Evolutionary conservation across 1,139 yeast species (phyloP).

Genomic region (Taphrina communis): DNA sequence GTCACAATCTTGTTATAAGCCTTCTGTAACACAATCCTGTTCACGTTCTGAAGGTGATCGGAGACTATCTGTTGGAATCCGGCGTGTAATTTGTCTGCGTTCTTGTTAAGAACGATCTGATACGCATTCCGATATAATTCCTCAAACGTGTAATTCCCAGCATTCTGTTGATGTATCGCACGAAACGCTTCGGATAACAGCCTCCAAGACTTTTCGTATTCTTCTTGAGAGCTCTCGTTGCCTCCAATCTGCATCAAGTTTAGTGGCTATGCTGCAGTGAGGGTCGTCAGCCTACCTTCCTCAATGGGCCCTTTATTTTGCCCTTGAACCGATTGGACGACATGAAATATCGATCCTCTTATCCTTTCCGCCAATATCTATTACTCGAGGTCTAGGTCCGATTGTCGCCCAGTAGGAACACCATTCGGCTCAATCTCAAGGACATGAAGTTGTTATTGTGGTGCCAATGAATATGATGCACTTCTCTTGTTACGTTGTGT

Average conservation of each 20-base stretch:
- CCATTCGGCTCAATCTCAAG: too few relatives aligned
- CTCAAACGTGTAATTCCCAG: constrained; percentile 79
- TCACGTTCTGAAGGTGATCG: constrained; percentile 57
- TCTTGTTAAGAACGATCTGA: constrained; percentile 73
- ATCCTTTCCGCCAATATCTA: not conserved
- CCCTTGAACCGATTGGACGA: constrained; percentile 51
- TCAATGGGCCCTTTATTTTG: constrained; percentile 77
- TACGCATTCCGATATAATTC: constrained; percentile 83
- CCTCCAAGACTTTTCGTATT: constrained; percentile 73
- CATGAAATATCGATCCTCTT: not conserved
- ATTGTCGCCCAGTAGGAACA: too few relatives aligned
- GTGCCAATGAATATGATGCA: not conserved
- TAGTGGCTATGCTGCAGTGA: not conserved
- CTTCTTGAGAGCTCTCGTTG: constrained; percentile 52
- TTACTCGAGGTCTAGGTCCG: too few relatives aligned
- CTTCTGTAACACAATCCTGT: constrained; percentile 42
- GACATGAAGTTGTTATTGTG: not conserved
- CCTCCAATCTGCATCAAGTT: constrained; percentile 39
- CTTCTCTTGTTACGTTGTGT: not conserved
- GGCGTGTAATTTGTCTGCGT: constrained; percentile 72
- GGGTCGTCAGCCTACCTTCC: constrained; percentile 45
- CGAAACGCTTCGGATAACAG: constrained; percentile 73
- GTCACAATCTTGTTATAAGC: constrained; percentile 39
- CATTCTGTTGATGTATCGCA: constrained; percentile 76
- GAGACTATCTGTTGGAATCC: constrained; percentile 62